Percentiles rank a stretch among this genome's conserved stretches.
Evolutionary conservation across 495 filamentous ascomycete species (phyloP).

Genomic region (Pyrenula massariospora): DNA sequence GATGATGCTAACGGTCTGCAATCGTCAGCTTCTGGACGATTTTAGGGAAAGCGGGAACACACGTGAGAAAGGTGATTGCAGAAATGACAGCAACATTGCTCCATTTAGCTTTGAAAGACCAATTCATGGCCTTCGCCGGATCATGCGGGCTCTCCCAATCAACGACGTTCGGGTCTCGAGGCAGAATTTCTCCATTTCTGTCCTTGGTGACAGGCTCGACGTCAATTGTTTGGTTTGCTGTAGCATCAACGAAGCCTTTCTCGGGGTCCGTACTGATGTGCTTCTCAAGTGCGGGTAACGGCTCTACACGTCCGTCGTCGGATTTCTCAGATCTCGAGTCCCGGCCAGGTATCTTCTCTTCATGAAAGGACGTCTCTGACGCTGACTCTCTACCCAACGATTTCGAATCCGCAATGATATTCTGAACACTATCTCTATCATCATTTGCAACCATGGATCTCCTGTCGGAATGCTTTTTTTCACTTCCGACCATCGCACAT

Average conservation of each 20-base stretch:
- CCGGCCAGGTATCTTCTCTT: neutral
- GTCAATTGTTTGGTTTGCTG: neutral
- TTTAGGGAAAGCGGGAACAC: slow-evolving; percentile 34
- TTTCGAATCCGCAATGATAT: too few species aligned
- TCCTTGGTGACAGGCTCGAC: neutral
- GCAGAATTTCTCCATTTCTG: neutral
- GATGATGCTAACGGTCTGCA: slow-evolving; percentile 28
- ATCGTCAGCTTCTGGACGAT: neutral
- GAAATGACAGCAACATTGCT: slow-evolving; percentile 41
- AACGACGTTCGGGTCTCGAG: neutral
- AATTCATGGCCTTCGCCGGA: slow-evolving; percentile 39
- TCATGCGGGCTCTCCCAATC: slow-evolving; percentile 41
- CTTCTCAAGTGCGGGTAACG: neutral
- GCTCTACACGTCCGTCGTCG: neutral
- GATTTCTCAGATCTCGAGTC: neutral
- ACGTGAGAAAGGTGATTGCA: slow-evolving; percentile 26
- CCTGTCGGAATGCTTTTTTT: too few species aligned
- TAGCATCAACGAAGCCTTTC: neutral
- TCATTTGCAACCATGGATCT: too few species aligned
- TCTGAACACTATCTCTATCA: too few species aligned
- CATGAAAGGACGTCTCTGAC: neutral
- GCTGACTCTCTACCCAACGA: too few species aligned
- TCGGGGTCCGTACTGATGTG: neutral
- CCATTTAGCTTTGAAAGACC: slow-evolving; percentile 51
- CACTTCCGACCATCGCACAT: too few species aligned